phyloP scores from a whole-genome alignment of 495 filamentous ascomycete species.

The Tuber microsphaerosporum region DNA sequence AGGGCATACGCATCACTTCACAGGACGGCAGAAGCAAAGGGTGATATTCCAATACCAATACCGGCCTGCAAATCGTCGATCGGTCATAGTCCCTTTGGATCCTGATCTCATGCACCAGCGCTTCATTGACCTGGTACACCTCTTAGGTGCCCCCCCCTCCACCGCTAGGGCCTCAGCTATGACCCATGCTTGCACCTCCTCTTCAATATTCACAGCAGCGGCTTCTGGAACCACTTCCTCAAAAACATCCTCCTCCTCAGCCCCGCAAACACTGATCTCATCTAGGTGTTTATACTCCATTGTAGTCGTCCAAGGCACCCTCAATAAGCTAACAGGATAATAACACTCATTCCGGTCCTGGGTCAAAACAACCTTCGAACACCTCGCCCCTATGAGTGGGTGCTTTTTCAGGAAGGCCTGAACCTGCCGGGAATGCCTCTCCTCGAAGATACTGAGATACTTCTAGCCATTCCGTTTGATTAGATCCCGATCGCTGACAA shows the following conservation, averaged over 20 bases:
- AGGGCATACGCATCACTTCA: too few species aligned
- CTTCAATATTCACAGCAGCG: slow-evolving; percentile 38
- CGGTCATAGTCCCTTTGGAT: too few species aligned
- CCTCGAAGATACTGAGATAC: slow-evolving; percentile 81
- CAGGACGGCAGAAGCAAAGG: too few species aligned
- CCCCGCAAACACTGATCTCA: slow-evolving; percentile 49
- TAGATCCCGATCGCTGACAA: slow-evolving; percentile 85
- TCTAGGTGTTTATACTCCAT: slow-evolving; percentile 77
- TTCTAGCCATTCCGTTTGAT: slow-evolving; percentile 89
- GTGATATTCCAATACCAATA: too few species aligned
- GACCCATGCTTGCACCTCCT: too few species aligned
- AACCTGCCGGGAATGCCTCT: slow-evolving; percentile 81
- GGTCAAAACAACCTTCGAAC: slow-evolving; percentile 79
- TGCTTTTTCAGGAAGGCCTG: slow-evolving; percentile 90
- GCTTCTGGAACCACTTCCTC: slow-evolving; percentile 43
- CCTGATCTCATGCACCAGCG: too few species aligned
- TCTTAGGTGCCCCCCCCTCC: too few species aligned
- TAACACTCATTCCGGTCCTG: slow-evolving; percentile 96
- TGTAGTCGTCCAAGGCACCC: slow-evolving; percentile 94
- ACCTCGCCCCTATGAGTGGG: slow-evolving; percentile 83
- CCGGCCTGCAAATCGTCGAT: too few species aligned
- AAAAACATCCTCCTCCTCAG: slow-evolving; percentile 39
- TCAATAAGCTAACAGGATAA: slow-evolving; percentile 80
- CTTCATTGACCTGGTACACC: too few species aligned
- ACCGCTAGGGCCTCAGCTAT: too few species aligned